phyloP scores from a whole-genome alignment of 2,329 filamentous ascomycete species.

The Penicillium palitans region DNA sequence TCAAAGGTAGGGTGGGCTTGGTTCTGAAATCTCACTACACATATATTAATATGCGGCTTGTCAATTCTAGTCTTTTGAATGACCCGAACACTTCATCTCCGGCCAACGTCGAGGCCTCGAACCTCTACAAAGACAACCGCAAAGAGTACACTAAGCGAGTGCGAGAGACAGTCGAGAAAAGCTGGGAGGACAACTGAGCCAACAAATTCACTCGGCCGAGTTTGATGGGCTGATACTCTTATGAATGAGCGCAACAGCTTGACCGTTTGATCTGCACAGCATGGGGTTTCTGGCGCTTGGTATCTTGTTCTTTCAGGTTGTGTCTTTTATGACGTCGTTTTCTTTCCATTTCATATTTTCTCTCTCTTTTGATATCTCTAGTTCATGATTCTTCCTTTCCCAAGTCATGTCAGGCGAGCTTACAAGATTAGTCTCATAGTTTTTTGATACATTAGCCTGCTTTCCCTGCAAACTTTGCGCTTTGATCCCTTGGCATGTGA shows the following conservation, averaged over 20 bases:
- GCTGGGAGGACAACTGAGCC: constrained; percentile 79
- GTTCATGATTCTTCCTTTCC: neutral
- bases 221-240: constrained; percentile 16
- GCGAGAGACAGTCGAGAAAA: constrained; percentile 96
- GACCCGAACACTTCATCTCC: constrained; percentile 98
- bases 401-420: neutral
- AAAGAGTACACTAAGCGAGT: constrained; percentile 96
- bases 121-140: constrained; percentile 96
- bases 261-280: constrained; percentile 43
- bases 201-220: constrained; percentile 8
- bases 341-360: neutral
- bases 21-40: neutral
- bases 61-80: constrained; percentile 72
- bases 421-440: neutral
- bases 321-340: neutral
- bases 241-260: constrained; percentile 19
- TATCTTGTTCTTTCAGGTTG: constrained; percentile 13
- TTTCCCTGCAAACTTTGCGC: neutral
- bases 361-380: neutral
- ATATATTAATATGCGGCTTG: neutral
- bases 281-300: constrained; percentile 45
- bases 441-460: constrained; percentile 14
- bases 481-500: neutral
- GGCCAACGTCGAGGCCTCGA: constrained; percentile 96
- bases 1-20: constrained; percentile 68